phyloP scores from a whole-genome alignment of 1,284 basidiomycete species.

The Sporisorium reilianum region DNA sequence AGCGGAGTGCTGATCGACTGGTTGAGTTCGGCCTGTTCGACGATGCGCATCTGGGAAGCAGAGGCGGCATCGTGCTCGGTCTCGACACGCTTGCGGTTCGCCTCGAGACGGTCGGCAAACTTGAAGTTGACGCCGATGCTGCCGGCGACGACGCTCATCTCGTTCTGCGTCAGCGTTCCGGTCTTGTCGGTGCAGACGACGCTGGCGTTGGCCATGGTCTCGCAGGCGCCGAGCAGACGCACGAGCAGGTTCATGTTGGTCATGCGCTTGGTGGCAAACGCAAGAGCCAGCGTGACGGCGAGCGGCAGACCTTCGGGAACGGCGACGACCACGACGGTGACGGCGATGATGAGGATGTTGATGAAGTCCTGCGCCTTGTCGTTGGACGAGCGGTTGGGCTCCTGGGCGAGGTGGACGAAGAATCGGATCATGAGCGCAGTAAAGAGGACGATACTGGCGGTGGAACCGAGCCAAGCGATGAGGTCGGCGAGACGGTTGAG shows the following conservation, averaged over 20 bases:
- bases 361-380: constrained; percentile 92
- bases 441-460: constrained; percentile 87
- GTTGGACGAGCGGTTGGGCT: constrained; percentile 75
- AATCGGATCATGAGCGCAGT: constrained; percentile 89
- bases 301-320: constrained; percentile 97
- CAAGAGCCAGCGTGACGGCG: constrained; percentile 93
- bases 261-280: constrained; percentile 98
- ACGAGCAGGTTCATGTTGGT: constrained; percentile 93
- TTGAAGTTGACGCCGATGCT: constrained; percentile 93
- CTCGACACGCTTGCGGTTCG: constrained; percentile 82
- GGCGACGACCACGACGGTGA: constrained; percentile 94
- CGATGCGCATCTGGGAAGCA: constrained; percentile 78
- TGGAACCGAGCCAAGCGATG: constrained; percentile 89
- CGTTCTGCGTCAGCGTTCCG: constrained; percentile 84
- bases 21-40: constrained; percentile 77
- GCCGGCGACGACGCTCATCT: constrained; percentile 95
- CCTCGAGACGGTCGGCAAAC: constrained; percentile 83
- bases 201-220: constrained; percentile 98
- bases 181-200: constrained; percentile 98
- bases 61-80: constrained; percentile 72
- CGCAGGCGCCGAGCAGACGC: constrained; percentile 93
- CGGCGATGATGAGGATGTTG: constrained; percentile 91
- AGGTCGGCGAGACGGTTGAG: constrained; percentile 91
- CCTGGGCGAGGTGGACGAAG: constrained; percentile 81
- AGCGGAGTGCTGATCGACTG: constrained; percentile 77